A percentile compares a stretch with the other conserved stretches of the same genome.
Conservation (phyloP, 768 basidiomycete species). For the Hericium coralloides region DNA sequence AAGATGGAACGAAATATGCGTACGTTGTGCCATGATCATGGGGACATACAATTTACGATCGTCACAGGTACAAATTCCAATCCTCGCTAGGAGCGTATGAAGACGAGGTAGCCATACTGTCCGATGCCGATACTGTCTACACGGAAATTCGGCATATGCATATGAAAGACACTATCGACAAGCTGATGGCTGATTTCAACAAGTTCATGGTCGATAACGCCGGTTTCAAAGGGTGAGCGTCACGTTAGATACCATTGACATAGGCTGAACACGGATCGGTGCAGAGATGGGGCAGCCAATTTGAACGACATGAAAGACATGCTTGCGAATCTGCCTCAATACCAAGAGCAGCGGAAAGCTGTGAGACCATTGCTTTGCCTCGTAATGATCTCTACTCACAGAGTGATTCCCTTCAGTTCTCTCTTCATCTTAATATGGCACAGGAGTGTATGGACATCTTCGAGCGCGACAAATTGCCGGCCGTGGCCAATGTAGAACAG, state of each 20-base stretch:
- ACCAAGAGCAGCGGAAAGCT: conserved; percentile 92
- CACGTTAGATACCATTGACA: neutral
- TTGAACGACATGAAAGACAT: conserved; percentile 99
- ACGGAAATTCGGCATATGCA: conserved; percentile 92
- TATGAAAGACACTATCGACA: conserved; percentile 98
- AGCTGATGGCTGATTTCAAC: conserved; percentile 93
- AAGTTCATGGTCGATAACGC: conserved; percentile 91
- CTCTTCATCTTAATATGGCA: conserved; percentile 93
- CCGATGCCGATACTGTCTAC: conserved; percentile 87
- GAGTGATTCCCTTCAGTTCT: conserved; percentile 51
- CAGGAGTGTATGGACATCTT: conserved; percentile 96
- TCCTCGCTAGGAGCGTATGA: conserved; percentile 80
- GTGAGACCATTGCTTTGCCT: conserved; percentile 27
- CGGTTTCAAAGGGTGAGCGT: conserved; percentile 77
- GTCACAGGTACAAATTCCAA: conserved; percentile 83
- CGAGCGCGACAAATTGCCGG: conserved; percentile 76
- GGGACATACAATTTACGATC: neutral
- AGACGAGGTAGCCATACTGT: conserved; percentile 79
- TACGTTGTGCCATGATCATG: conserved; percentile 29
- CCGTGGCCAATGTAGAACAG: conserved; percentile 88
- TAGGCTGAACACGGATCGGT: conserved; percentile 1
- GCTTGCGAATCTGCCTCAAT: conserved; percentile 91
- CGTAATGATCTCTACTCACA: neutral
- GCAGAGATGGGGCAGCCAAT: conserved; percentile 71
- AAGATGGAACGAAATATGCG: conserved; percentile 82